Evolutionary conservation across 2,329 filamentous ascomycete genomes (phyloP), one percentile per base, ranked within the genome.

Genomic region (Colletotrichum cereale): DNA sequence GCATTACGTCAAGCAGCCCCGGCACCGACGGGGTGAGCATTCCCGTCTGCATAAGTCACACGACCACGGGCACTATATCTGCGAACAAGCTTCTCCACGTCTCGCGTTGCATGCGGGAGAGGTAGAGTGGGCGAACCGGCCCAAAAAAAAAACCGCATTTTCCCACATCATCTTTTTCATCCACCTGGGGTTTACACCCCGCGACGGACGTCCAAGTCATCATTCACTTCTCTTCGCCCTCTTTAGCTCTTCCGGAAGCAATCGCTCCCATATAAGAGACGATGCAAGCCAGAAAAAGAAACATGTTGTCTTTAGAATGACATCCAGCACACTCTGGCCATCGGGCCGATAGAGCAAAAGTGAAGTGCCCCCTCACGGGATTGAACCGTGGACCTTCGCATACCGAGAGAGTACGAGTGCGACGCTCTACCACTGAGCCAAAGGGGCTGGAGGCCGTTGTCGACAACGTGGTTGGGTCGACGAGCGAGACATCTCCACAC

Each of bases 351-450:
- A 7, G 40, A n/a, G 29, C 57, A 66, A 69, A 69, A 31, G 1
- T 10, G 1, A 11, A 3, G 7, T 71, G 57, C 68, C 64, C 68
- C 57, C 68, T 71, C 68, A 71, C 64, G 68, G 68, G 68, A 71
- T 71, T 71, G 57, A 71, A 58, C 64, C 68, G 68, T 71, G 68
- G 64, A 62, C 68, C 68, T 71, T 71, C 64, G 66, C 68, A 71
- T 71, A 21, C 21, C 61, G 36, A 52, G n/a, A 47, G 14, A 3
- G 2, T 71, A 71, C 68, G 68, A 67, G 68, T 71, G 68, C 66
- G 68, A 67, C 52, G 68, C 68, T 71, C 68, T 67, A 71, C 68
- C 57, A 71, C 64, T 71, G 68, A 71, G 68, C 68, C 52, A 71
- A 71, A 71, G 64, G 64, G 68, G 60, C 60, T 10, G 34, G n/a